Conservation (phyloP, 2,329 filamentous ascomycete genomes). For the Trichoderma lentiforme region DNA sequence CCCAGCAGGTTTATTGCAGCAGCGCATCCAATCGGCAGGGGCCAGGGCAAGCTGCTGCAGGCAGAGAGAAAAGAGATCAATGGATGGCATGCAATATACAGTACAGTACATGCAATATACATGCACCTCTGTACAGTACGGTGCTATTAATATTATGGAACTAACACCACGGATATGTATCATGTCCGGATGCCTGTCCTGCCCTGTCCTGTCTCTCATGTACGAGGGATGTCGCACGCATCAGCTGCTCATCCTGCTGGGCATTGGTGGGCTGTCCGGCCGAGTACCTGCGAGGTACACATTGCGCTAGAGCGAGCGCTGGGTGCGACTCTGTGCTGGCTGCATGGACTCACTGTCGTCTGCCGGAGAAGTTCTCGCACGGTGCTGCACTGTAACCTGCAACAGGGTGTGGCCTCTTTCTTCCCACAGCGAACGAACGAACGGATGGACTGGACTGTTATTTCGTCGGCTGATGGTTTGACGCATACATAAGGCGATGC, state of each 20-base stretch:
- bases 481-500: neutral
- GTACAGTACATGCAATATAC: neutral
- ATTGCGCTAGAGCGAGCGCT: neutral
- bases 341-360: no score
- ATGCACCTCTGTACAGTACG: neutral
- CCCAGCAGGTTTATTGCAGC: constrained; percentile 3
- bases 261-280: neutral
- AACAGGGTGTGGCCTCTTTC: constrained; percentile 5
- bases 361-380: neutral
- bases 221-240: constrained; percentile 7
- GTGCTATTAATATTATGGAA: neutral
- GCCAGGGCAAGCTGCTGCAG: constrained; percentile 12
- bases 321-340: constrained; percentile 6
- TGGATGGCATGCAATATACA: neutral
- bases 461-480: neutral
- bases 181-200: neutral
- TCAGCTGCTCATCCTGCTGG: constrained; percentile 12
- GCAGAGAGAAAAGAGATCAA: neutral
- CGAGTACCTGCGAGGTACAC: constrained; percentile 4
- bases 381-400: constrained; percentile 18
- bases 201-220: neutral
- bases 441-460: neutral
- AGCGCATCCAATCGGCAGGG: constrained; percentile 11
- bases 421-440: neutral
- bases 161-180: neutral